phyloP scores from a whole-genome alignment of 108 stramenopile genomes.

The Epipyxis sp. region DNA sequence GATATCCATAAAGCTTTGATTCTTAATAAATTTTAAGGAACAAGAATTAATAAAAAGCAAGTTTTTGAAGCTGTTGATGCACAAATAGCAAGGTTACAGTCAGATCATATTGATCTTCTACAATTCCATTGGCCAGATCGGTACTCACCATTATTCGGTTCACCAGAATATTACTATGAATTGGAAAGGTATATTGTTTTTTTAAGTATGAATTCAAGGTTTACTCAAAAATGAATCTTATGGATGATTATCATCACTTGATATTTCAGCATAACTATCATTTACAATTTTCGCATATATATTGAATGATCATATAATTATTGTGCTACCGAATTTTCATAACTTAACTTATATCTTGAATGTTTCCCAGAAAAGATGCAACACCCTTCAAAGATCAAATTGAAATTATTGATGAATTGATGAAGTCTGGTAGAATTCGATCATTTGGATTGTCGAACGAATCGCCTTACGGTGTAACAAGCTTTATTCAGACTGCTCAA shows the following conservation, averaged over 20 bases:
- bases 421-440: conserved; percentile 72
- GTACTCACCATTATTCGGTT: conserved; percentile 70
- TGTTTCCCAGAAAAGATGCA: conserved; percentile 33
- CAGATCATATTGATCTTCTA: conserved; percentile 86
- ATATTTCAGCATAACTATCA: too few species aligned
- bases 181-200: too few species aligned
- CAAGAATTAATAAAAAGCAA: conserved; percentile 61
- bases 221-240: too few species aligned
- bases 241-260: too few species aligned
- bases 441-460: conserved; percentile 83
- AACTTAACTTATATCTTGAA: neutral
- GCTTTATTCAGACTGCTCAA: conserved; percentile 66
- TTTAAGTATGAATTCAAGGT: too few species aligned
- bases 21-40: conserved; percentile 45
- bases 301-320: too few species aligned
- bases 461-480: conserved; percentile 81
- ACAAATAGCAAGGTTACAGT: conserved; percentile 70
- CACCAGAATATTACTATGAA: conserved; percentile 59
- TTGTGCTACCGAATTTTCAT: too few species aligned
- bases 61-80: conserved; percentile 75
- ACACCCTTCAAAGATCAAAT: conserved; percentile 78
- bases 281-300: too few species aligned
- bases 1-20: too few species aligned
- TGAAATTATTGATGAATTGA: conserved; percentile 65
- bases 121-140: conserved; percentile 91